phyloP scores from a whole-genome alignment of 2,329 filamentous ascomycete genomes.

The Kalaharituber pfeilii region DNA sequence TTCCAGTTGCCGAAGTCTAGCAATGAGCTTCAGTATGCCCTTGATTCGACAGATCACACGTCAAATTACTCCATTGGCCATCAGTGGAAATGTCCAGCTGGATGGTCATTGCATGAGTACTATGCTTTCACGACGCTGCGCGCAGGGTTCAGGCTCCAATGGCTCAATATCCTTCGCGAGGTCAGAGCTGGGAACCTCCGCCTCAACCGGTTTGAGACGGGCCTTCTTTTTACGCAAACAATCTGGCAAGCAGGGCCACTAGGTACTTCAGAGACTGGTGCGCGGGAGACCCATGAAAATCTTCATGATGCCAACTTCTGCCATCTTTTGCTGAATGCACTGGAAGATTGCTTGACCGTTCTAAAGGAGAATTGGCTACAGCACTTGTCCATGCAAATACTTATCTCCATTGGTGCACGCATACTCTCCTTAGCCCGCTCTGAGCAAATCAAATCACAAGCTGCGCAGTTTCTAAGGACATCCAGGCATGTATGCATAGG shows the following conservation, averaged over 20 bases:
- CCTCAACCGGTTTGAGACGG: slow-evolving; percentile 35
- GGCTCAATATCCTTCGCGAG: slow-evolving; percentile 39
- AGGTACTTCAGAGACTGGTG: neutral
- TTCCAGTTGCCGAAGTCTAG: slow-evolving; percentile 12
- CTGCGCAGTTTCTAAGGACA: slow-evolving; percentile 11
- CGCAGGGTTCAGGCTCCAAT: slow-evolving; percentile 35
- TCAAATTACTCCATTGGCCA: slow-evolving; percentile 38
- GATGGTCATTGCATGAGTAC: slow-evolving; percentile 38
- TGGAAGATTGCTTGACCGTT: neutral
- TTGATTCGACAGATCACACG: slow-evolving; percentile 18
- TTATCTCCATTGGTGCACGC: neutral
- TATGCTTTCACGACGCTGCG: slow-evolving; percentile 36
- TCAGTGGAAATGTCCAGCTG: slow-evolving; percentile 32
- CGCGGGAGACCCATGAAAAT: neutral
- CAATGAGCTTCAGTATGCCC: slow-evolving; percentile 19
- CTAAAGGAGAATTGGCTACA: neutral
- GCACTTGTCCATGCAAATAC: neutral
- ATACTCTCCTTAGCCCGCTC: slow-evolving; percentile 1
- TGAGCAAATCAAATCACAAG: slow-evolving; percentile 6
- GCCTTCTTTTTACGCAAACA: slow-evolving; percentile 34
- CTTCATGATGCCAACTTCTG: neutral
- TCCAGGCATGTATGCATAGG: slow-evolving; percentile 10
- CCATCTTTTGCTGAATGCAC: neutral
- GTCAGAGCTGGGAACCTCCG: slow-evolving; percentile 34
- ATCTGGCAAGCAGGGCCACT: slow-evolving; percentile 33